phyloP scores from a whole-genome alignment of 2,329 filamentous ascomycete species.

The Eurotiales sp. region DNA sequence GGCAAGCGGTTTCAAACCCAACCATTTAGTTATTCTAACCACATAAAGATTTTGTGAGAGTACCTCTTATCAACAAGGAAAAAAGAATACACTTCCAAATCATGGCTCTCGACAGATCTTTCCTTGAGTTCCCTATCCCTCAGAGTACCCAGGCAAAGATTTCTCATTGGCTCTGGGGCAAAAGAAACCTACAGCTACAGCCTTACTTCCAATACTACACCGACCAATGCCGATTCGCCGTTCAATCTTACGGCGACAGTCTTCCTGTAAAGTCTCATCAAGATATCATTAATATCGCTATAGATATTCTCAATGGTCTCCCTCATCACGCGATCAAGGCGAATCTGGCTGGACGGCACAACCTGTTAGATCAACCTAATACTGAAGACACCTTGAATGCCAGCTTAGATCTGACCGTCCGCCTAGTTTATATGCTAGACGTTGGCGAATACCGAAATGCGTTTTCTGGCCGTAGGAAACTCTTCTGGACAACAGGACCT shows the following conservation, averaged over 20 bases:
- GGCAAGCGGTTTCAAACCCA: too few species aligned
- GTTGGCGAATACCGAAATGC: conserved; percentile 1
- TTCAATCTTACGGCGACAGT: background rate
- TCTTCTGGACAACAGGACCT: background rate
- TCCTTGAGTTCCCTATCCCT: background rate
- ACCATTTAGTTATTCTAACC: too few species aligned
- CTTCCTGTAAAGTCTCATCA: background rate
- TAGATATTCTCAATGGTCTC: background rate
- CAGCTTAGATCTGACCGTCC: background rate
- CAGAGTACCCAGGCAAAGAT: background rate
- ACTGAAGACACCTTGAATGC: background rate
- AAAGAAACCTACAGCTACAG: background rate
- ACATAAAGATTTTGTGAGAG: background rate
- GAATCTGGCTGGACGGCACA: background rate
- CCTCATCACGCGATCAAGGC: background rate
- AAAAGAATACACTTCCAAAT: too few species aligned
- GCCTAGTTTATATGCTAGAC: background rate
- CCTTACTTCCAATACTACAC: conserved; percentile 1
- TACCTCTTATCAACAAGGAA: background rate
- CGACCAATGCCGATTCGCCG: background rate
- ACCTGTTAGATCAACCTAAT: too few species aligned
- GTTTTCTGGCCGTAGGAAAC: background rate
- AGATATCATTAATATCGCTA: background rate
- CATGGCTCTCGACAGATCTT: background rate
- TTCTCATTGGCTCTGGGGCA: background rate